Conservation (phyloP, 108 stramenopile genomes). For the Chaetoceros muelleri region DNA sequence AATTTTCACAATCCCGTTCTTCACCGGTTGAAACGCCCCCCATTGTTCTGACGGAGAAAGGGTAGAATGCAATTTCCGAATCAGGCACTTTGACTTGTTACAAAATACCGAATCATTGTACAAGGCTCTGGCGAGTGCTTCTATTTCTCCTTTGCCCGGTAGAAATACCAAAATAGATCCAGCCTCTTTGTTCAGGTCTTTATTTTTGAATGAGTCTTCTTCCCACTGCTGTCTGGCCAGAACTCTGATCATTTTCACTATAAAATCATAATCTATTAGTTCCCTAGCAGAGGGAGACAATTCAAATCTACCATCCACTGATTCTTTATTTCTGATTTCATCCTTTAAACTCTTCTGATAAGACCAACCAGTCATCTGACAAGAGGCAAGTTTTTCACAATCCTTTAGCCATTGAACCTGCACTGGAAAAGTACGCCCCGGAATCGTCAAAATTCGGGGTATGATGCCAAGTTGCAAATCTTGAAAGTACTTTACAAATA, state of each 20-base stretch:
- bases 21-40: conserved; percentile 46
- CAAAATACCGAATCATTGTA: conserved; percentile 9
- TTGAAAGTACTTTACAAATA: conserved; percentile 38
- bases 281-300: conserved; percentile 34
- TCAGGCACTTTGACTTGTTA: conserved; percentile 1
- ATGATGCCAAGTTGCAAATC: not conserved
- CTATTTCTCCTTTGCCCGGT: conserved; percentile 76
- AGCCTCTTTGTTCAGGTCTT: not conserved
- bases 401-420: conserved; percentile 27
- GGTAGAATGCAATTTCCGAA: conserved; percentile 65
- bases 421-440: conserved; percentile 47
- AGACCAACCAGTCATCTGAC: not conserved
- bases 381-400: conserved; percentile 26
- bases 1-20: conserved; percentile 54
- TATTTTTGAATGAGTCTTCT: conserved; percentile 1
- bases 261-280: conserved; percentile 34
- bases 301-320: conserved; percentile 5
- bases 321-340: not conserved
- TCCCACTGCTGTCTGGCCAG: conserved; percentile 25
- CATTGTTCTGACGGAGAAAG: conserved; percentile 52
- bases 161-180: conserved; percentile 86
- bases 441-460: conserved; percentile 28
- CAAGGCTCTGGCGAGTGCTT: conserved; percentile 26
- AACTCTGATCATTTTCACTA: conserved; percentile 22
- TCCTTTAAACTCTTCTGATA: conserved; percentile 1